phyloP scores from a whole-genome alignment of 2,329 filamentous ascomycete genomes.

The Epichloe elymi region DNA sequence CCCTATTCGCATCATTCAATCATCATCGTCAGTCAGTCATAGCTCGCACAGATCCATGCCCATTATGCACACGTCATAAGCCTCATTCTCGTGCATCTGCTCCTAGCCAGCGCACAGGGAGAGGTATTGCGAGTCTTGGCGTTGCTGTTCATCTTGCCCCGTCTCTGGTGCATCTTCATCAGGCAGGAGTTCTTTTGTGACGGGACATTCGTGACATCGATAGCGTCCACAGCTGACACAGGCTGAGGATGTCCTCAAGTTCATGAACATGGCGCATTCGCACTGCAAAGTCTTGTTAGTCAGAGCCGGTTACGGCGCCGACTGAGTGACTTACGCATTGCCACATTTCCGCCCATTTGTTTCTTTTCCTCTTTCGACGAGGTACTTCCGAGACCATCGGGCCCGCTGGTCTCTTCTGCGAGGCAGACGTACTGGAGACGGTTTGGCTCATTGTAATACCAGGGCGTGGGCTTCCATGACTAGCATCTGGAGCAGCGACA shows the following conservation, averaged over 20 bases:
- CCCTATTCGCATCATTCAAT: neutral
- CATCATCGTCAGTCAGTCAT: neutral
- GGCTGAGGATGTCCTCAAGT: neutral
- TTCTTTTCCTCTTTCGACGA: neutral
- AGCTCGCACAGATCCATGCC: neutral
- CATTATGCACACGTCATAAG: neutral
- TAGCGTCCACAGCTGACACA: neutral
- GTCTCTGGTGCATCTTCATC: neutral
- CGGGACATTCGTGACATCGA: neutral
- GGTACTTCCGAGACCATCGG: neutral
- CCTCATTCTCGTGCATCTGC: neutral
- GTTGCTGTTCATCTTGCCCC: neutral
- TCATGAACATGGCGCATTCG: slow-evolving; percentile 1
- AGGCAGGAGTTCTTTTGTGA: neutral
- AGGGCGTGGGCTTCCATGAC: slow-evolving; percentile 8
- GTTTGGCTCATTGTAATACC: neutral
- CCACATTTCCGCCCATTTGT: neutral
- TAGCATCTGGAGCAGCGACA: neutral
- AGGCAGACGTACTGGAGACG: neutral
- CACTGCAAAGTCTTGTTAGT: neutral
- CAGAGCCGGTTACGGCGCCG: neutral
- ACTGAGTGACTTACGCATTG: slow-evolving; percentile 1
- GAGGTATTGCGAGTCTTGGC: neutral
- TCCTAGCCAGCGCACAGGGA: neutral
- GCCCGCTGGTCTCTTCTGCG: slow-evolving; percentile 1